phyloP scores from a whole-genome alignment of 2,329 filamentous ascomycete species.

The Lachnellula hyalina region DNA sequence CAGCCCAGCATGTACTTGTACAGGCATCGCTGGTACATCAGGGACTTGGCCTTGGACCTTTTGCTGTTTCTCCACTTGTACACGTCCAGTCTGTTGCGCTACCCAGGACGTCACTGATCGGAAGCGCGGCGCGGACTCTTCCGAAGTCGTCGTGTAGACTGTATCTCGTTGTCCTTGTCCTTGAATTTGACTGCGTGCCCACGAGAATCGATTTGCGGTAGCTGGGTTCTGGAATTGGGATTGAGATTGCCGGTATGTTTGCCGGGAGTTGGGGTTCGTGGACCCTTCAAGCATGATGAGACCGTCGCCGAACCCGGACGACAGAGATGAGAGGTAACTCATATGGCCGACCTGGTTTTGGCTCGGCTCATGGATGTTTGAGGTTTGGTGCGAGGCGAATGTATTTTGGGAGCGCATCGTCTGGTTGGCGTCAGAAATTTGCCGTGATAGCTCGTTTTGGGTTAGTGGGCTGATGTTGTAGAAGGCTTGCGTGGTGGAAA shows the following conservation, averaged over 20 bases:
- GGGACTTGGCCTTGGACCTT: slow-evolving; percentile 28
- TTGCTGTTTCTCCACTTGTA: slow-evolving; percentile 40
- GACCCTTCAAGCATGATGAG: slow-evolving; percentile 42
- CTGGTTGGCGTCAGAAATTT: slow-evolving; percentile 7
- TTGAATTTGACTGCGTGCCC: slow-evolving; percentile 22
- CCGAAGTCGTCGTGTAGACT: slow-evolving; percentile 28
- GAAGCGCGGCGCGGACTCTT: slow-evolving; percentile 44
- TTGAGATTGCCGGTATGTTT: slow-evolving; percentile 20
- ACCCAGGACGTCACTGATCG: slow-evolving; percentile 59
- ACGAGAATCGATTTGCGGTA: slow-evolving; percentile 24
- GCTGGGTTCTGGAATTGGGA: slow-evolving; percentile 1
- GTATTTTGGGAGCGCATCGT: slow-evolving; percentile 15
- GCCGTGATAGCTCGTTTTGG: slow-evolving; percentile 5
- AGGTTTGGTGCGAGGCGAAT: slow-evolving; percentile 15
- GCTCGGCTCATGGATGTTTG: slow-evolving; percentile 20
- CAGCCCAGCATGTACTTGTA: slow-evolving; percentile 5
- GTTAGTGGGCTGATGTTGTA: slow-evolving; percentile 9
- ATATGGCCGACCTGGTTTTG: slow-evolving; percentile 23
- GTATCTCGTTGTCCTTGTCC: slow-evolving; percentile 28
- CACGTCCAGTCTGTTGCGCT: slow-evolving; percentile 53
- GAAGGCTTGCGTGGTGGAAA: slow-evolving; percentile 10
- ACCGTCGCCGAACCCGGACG: slow-evolving; percentile 59
- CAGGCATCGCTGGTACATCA: slow-evolving; percentile 20
- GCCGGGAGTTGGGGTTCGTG: slow-evolving; percentile 10
- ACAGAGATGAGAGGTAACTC: slow-evolving; percentile 52